Conservation (phyloP, 139 green algal genomes). For the Mesotaenium endlicherianum region DNA sequence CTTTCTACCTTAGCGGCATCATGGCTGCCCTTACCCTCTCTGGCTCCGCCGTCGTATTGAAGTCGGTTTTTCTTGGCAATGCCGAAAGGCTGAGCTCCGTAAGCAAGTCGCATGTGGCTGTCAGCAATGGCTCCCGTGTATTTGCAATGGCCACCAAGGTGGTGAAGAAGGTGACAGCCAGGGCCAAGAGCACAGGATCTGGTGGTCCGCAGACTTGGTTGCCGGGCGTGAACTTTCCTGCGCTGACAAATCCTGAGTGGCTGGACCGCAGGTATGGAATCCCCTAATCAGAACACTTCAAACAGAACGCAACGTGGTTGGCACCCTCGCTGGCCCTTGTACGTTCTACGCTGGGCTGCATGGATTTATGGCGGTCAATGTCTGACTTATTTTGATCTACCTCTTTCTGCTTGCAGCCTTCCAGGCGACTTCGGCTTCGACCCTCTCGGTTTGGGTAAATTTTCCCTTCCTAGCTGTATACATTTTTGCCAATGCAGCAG, state of each 20-base stretch:
- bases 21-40: too few relatives aligned
- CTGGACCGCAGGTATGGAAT: background rate
- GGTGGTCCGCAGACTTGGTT: constrained; percentile 11
- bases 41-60: too few relatives aligned
- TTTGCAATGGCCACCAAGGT: constrained; percentile 29
- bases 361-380: too few relatives aligned
- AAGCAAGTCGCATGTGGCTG: background rate
- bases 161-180: constrained; percentile 7
- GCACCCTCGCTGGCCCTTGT: too few relatives aligned
- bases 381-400: background rate
- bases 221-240: constrained; percentile 12
- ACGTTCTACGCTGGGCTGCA: too few relatives aligned
- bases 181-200: background rate
- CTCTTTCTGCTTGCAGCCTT: constrained; percentile 18
- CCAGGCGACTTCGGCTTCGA: constrained; percentile 41
- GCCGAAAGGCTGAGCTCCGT: background rate
- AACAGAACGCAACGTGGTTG: background rate
- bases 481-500: background rate
- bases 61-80: too few relatives aligned
- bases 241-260: constrained; percentile 5
- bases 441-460: constrained; percentile 30
- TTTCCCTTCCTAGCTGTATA: too few relatives aligned
- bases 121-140: constrained; percentile 14
- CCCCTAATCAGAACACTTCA: too few relatives aligned
- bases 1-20: too few relatives aligned